A percentile compares a stretch with the other conserved stretches of the same genome.
Evolutionary conservation across 1,284 basidiomycete genomes (phyloP).

Genomic region (Ganoderma resinaceum): DNA sequence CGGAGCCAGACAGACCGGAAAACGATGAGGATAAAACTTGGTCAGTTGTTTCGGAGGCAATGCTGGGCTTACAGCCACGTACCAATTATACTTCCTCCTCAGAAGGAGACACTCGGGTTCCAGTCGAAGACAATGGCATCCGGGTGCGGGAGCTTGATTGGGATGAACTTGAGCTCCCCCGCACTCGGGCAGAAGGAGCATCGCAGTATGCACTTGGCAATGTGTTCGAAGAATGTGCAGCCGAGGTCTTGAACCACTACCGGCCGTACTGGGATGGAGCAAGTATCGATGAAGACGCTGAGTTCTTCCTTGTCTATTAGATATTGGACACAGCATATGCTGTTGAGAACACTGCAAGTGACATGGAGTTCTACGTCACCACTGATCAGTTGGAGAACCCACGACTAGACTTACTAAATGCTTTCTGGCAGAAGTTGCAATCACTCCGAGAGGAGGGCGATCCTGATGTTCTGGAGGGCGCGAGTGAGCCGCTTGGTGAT

Average conservation of each 20-base stretch:
- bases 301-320: neutral
- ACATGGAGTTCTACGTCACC: neutral
- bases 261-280: neutral
- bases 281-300: neutral
- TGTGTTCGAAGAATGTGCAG: neutral
- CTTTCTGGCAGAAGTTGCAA: neutral
- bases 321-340: neutral
- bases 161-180: neutral
- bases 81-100: neutral
- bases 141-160: neutral
- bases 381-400: neutral
- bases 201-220: neutral
- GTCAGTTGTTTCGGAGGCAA: neutral
- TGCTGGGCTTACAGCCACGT: neutral
- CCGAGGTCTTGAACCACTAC: neutral
- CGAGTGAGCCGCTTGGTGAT: neutral
- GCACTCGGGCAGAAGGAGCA: neutral
- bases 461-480: slow-evolving; percentile 3
- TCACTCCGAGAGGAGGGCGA: neutral
- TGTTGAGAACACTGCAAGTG: neutral
- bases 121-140: neutral
- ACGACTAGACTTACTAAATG: neutral
- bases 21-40: neutral
- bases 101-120: neutral
- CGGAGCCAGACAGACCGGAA: neutral